These are phyloP conservation scores for Triglochin maritima DNA, from an alignment of 106 monocot genomes.

Conservation along the genomic window DNA sequence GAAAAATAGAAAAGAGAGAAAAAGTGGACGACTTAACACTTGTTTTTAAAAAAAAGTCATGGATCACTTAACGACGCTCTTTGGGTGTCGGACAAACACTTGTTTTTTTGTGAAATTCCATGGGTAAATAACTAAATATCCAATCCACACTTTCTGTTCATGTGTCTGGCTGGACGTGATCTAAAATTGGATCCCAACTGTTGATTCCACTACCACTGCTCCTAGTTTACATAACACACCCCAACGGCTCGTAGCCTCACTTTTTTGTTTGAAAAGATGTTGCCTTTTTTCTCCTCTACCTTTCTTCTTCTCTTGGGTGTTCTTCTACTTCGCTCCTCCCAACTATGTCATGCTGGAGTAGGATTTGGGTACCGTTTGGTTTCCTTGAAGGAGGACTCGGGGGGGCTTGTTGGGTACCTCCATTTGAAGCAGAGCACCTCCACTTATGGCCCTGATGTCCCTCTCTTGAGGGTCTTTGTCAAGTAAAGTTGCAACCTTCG, in stretches of 20 bases:
- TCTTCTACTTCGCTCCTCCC: background rate
- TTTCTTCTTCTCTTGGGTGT: background rate
- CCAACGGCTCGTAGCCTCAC: background rate
- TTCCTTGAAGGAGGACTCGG: slow-evolving; percentile 46
- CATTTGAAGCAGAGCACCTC: slow-evolving; percentile 58
- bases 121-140: too few species aligned
- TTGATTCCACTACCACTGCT: background rate
- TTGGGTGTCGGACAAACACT: too few species aligned
- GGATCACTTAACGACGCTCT: too few species aligned
- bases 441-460: slow-evolving; percentile 77
- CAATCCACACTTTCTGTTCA: background rate
- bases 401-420: slow-evolving; percentile 54
- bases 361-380: slow-evolving; percentile 57
- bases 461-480: slow-evolving; percentile 66
- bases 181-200: background rate
- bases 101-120: too few species aligned
- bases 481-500: slow-evolving; percentile 32
- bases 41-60: too few species aligned
- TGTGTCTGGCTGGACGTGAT: background rate
- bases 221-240: background rate
- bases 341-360: slow-evolving; percentile 10
- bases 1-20: too few species aligned
- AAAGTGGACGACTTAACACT: too few species aligned
- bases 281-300: background rate
- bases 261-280: slow-evolving; percentile 1